These are phyloP conservation scores for Leccinum rimulosum DNA, from an alignment of 768 basidiomycete species.

Conservation along the genomic window DNA sequence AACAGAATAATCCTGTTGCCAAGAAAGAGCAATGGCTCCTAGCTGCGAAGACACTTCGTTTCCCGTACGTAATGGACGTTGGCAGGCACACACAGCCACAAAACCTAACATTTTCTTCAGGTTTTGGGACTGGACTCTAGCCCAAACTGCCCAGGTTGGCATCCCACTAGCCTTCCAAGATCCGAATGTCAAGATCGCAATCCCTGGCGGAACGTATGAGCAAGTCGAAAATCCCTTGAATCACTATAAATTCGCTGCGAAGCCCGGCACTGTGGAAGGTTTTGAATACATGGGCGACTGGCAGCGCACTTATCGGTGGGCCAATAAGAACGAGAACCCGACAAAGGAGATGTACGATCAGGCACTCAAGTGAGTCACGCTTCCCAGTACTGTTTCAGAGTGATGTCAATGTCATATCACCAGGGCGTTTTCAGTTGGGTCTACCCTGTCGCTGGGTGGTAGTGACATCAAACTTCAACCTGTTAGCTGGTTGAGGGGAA, in stretches of 20 bases:
- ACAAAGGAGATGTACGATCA: conserved; percentile 12
- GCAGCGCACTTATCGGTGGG: conserved; percentile 19
- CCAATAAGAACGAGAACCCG: not conserved
- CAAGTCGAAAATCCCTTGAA: conserved; percentile 13
- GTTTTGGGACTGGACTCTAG: conserved; percentile 19
- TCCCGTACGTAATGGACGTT: conserved; percentile 11
- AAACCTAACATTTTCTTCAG: not conserved
- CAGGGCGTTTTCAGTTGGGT: conserved; percentile 10
- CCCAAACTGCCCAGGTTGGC: not conserved
- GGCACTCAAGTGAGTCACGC: conserved; percentile 9
- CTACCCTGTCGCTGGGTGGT: not conserved
- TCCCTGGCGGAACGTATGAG: not conserved
- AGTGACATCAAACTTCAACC: not conserved
- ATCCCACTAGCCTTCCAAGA: conserved; percentile 9
- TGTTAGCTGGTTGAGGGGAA: conserved; percentile 16
- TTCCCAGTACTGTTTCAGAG: too few relatives aligned
- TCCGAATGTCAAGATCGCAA: not conserved
- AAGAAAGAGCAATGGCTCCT: conserved; percentile 9
- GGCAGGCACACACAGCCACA: not conserved
- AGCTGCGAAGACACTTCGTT: conserved; percentile 14
- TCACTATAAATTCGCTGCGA: conserved; percentile 7
- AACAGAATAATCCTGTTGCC: not conserved
- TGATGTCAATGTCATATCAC: not conserved
- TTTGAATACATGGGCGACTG: conserved; percentile 9
- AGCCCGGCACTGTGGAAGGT: not conserved